Percentiles rank a stretch among this genome's conserved stretches.
Conservation (phyloP, 1,284 basidiomycete species). For the Agroathelia rolfsii region DNA sequence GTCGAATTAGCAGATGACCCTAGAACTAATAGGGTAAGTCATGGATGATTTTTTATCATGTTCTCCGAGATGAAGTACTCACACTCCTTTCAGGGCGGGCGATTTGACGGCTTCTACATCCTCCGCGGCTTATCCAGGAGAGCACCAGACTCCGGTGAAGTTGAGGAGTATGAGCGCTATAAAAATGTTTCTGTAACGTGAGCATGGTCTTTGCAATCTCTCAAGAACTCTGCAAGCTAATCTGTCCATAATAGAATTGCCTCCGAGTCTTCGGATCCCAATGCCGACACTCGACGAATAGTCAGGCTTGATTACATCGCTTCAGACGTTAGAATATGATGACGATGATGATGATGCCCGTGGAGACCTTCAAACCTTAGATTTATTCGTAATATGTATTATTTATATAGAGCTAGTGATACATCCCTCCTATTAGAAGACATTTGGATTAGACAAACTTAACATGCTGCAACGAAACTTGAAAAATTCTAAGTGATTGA, state of each 20-base stretch:
- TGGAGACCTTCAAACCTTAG: too few relatives aligned
- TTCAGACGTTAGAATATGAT: conserved; percentile 32
- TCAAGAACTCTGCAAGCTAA: conserved; percentile 4
- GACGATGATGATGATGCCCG: too few relatives aligned
- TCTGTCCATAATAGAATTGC: conserved; percentile 29
- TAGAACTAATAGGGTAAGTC: conserved; percentile 31
- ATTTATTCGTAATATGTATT: too few relatives aligned
- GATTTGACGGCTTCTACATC: conserved; percentile 40
- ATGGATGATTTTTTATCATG: conserved; percentile 9
- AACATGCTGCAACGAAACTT: too few relatives aligned
- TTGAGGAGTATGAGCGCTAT: conserved; percentile 34
- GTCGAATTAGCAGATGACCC: conserved; percentile 34
- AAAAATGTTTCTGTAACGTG: conserved; percentile 44
- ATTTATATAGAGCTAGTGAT: too few relatives aligned
- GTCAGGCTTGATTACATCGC: conserved; percentile 39
- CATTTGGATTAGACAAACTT: too few relatives aligned
- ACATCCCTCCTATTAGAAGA: too few relatives aligned
- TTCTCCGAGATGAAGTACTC: neutral
- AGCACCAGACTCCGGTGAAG: conserved; percentile 23
- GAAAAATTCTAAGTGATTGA: too few relatives aligned
- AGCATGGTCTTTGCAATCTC: conserved; percentile 18
- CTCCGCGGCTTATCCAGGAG: conserved; percentile 38
- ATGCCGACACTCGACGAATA: conserved; percentile 37
- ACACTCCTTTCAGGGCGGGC: conserved; percentile 30
- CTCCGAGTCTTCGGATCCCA: conserved; percentile 28